Base-by-base conservation (phyloP, 139 green algal genomes). In the Penium margaritaceum region DNA sequence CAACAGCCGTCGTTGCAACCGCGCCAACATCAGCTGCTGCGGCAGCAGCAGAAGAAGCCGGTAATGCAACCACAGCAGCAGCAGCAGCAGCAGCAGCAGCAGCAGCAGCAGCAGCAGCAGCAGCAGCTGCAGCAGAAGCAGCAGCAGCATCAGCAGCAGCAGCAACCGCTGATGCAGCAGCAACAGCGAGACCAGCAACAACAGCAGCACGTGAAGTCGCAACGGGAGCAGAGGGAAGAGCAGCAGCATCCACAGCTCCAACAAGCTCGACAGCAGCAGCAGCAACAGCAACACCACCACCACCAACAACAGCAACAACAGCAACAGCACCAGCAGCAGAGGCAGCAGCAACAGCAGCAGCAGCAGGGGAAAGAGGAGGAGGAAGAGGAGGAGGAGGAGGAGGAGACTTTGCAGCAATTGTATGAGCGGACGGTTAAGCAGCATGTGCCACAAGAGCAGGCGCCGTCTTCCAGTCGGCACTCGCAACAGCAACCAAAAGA, bases 1-100 rank as follows among this genome's bases (percentile, higher is more conserved):
- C n/a, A n/a, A n/a, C n/a, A n/a, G n/a, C n/a, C n/a, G n/a, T n/a
- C n/a, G n/a, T n/a, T n/a, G n/a, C n/a, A n/a, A n/a, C n/a, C n/a
- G n/a, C n/a, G n/a, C n/a, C n/a, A n/a, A n/a, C n/a, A n/a, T n/a
- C n/a, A n/a, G n/a, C n/a, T n/a, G n/a, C n/a, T n/a, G 37, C 38
- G 27, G 29, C 70, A 72, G 7, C n/a, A 36, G 61, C 35, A 70
- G 5, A 12, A 76, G 5, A 35, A 46, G 1, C 35, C 17, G 19
- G 63, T 77, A 37, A 38, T 39, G 15, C 53, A 34, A 2, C 67
- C 72, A 74, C 27, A 58, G 15, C 57, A 66, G 32, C 67, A 75
- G 32, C 17, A 61, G 1, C 67, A 75, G 2, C 60, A 68, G 19
- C 35, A 54, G 19, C 60, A 61, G 17, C 15, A 61, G 17, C 67